Percentiles rank a stretch among this genome's conserved stretches.
These are phyloP conservation scores for Stromatinia cepivora DNA, from an alignment of 2,329 filamentous ascomycete genomes.

Conservation along the genomic window DNA sequence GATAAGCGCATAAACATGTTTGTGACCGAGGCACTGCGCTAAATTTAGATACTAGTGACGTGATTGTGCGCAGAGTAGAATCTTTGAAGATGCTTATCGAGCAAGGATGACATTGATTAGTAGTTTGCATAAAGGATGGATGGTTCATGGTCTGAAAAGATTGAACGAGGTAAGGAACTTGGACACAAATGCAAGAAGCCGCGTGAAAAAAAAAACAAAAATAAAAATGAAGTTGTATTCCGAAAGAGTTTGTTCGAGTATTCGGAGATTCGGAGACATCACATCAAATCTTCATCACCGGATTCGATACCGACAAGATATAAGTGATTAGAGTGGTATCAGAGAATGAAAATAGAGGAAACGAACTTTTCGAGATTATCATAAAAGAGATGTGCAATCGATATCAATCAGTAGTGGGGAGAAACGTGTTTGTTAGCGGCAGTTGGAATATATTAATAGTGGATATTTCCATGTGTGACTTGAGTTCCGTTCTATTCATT, in stretches of 20 bases:
- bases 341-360: neutral
- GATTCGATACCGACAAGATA: neutral
- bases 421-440: constrained; percentile 6
- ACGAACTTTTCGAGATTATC: neutral
- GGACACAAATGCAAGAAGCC: neutral
- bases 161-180: neutral
- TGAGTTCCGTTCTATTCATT: neutral
- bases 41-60: constrained; percentile 18
- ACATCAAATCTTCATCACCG: neutral
- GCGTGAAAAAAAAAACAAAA: too few species aligned
- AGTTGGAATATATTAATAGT: constrained; percentile 7
- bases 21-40: constrained; percentile 4
- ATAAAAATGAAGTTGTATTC: constrained; percentile 10
- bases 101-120: constrained; percentile 15
- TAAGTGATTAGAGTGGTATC: neutral
- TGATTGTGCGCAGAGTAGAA: neutral
- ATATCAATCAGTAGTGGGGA: constrained; percentile 7
- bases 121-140: constrained; percentile 2
- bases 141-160: neutral
- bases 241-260: neutral
- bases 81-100: neutral
- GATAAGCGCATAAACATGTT: constrained; percentile 11
- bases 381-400: neutral
- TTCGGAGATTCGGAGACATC: neutral
- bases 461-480: neutral